Evolutionary conservation across 441 rosid species (phyloP).

Genomic region (Jatropha multifida): DNA sequence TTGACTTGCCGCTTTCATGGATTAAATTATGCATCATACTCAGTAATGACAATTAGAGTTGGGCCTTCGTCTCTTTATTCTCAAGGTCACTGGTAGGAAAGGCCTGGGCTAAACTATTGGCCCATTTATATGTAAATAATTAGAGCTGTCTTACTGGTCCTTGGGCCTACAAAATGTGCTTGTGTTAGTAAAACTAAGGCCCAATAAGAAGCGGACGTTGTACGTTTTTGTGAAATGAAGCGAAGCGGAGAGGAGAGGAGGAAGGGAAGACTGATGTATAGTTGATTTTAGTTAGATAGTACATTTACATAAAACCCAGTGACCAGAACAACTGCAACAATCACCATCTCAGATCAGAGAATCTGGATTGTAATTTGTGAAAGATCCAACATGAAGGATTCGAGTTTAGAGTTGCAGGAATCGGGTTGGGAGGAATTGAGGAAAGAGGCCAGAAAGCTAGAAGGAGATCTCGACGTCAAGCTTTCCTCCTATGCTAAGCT

Average conservation of each 20-base stretch:
- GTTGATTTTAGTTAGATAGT: background rate
- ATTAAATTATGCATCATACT: too few relatives aligned
- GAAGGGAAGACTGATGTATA: background rate
- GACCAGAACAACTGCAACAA: background rate
- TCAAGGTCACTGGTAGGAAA: too few relatives aligned
- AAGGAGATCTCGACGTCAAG: constrained; percentile 94
- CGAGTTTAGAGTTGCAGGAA: constrained; percentile 77
- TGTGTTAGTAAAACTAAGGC: background rate
- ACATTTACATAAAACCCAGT: background rate
- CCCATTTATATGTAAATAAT: background rate
- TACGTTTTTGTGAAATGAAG: background rate
- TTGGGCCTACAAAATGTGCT: background rate
- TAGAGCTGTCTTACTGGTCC: background rate
- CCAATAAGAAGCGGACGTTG: background rate
- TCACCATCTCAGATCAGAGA: background rate
- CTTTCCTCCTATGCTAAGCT: constrained; percentile 96
- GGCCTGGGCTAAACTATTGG: background rate
- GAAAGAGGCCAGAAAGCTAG: constrained; percentile 87
- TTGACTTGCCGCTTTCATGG: too few relatives aligned
- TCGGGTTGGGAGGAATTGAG: constrained; percentile 97
- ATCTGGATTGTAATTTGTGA: background rate
- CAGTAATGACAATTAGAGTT: too few relatives aligned
- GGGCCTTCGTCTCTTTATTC: too few relatives aligned
- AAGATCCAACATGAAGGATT: constrained; percentile 32
- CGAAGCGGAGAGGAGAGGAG: background rate